These are phyloP conservation scores for Lithocarpus polystachyus DNA, from an alignment of 306 rosid genomes.

Conservation along the genomic window DNA sequence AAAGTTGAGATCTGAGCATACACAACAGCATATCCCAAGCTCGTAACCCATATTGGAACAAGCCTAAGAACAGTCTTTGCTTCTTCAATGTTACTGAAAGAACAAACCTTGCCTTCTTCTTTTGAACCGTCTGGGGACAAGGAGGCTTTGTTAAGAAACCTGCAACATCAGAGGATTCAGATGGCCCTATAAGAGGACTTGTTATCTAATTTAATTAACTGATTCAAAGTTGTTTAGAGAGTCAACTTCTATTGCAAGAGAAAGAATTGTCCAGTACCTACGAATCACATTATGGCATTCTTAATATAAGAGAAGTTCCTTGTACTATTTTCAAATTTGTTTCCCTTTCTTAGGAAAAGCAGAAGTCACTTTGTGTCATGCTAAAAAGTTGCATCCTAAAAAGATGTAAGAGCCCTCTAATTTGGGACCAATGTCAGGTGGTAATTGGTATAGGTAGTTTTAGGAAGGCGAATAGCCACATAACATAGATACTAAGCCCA, in stretches of 20 bases:
- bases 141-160: no score
- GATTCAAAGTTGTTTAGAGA: background rate
- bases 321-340: no score
- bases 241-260: background rate
- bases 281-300: background rate
- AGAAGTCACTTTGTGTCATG: no score
- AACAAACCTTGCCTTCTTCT: constrained; percentile 22
- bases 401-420: background rate
- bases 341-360: no score
- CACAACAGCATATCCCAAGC: no score
- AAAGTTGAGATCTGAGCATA: no score
- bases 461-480: background rate
- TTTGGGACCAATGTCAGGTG: no score
- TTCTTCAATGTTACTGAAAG: constrained; percentile 35
- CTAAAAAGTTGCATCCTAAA: background rate
- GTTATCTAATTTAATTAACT: background rate
- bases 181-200: background rate
- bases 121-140: constrained; percentile 21
- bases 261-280: background rate
- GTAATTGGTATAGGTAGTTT: background rate
- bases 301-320: no score
- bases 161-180: background rate
- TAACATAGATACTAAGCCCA: background rate
- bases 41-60: no score
- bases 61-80: constrained; percentile 41